Base-by-base conservation (phyloP, 495 filamentous ascomycete species). In the Lophiotrema nucula region DNA sequence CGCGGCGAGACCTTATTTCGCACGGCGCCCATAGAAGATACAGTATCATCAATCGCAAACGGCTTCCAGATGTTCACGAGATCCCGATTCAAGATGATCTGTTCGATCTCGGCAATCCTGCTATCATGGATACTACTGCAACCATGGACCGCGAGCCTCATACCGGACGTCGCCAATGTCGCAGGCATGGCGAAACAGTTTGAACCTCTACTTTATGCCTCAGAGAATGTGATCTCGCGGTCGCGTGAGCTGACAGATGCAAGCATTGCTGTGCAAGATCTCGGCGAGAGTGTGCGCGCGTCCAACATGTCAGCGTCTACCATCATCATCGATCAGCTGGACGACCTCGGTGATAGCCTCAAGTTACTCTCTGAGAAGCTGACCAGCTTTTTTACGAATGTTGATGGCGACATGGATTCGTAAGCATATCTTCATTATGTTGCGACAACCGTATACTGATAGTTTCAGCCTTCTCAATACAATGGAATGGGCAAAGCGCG, bases 401-500 rank as follows among this genome's bases (percentile, higher is more conserved):
- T 96, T 13, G 88, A 96, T 68, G 88, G 89, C 12, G 91, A 96
- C 64, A 87, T 96, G 58, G 91, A 96, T 68, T 84, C 76, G 79
- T 82, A 70, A 56, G 71, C 62, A 45, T 53, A 21, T 25, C 18
- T 33, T 58, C 31, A 11, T 31, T 23, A 5, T 25, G 18, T 18
- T 12, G 8, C 10, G 51, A 2, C n/a, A 53, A 47, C 31, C 8
- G n/a, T 35, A 35, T n/a, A 8, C 52, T 69, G 47, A 56, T 31
- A 4, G 22, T 28, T 11, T n/a, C 33, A 82, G 86, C 50, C 93
- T 96, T 54, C 77, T 96, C 24, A 86, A 92, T 38, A 88, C 92
- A 13, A 96, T 96, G 90, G 89, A 95, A 70, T 96, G 91, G 91
- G 88, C 89, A 27, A 85, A 86, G 66, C 85, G 89, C 45, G 89